Evolutionary conservation across 1,139 yeast species (phyloP), one percentile per base, ranked within the genome.

Genomic region (Blastobotrys indianensis): DNA sequence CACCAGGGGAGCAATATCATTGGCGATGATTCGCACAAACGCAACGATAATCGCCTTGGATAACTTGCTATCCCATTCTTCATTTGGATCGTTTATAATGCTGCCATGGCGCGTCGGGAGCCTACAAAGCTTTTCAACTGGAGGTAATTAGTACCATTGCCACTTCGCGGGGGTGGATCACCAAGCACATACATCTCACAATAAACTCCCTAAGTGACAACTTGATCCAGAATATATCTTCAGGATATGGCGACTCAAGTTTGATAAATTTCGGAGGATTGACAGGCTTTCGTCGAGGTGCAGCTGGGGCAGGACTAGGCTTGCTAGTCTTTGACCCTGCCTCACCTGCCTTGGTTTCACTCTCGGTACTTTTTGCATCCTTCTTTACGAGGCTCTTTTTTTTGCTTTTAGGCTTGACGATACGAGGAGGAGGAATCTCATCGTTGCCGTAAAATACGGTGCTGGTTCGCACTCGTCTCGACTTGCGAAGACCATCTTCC

Each of bases 61-160:
- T 39, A 67, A 54, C 43, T 59, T 59, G 46, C 61, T 68, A 45
- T 58, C 58, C 71, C 72, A 68, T 9, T 59, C 60, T 20, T 52
- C 52, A 9, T 61, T 54, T 13, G 68, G 67, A 47, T 68, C 70
- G 48, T 67, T 66, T 34, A 68, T 51, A 2, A 58, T 48, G 5
- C 59, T 51, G 2, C 61, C 54, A 45, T 64, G 64, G 43, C 69
- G 57, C 13, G 61, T 50, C 3, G 69, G 66, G 34, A 66, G 51
- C 20, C 63, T 55, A 42, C 66, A 63, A 29, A 63, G 57, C 46
- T 60, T 58, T 48, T 67, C 47, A 32, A 44, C 40, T 29, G 37
- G 16, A 20, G 7, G 25, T 20, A 4, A 20, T 20, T 20, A 20
- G 25, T 7, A 20, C 25, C 25, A 7, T 7, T 20, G 7, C 7